These are phyloP conservation scores for Aspergillus sp. DNA, from an alignment of 2,329 filamentous ascomycete species.

Conservation along the genomic window DNA sequence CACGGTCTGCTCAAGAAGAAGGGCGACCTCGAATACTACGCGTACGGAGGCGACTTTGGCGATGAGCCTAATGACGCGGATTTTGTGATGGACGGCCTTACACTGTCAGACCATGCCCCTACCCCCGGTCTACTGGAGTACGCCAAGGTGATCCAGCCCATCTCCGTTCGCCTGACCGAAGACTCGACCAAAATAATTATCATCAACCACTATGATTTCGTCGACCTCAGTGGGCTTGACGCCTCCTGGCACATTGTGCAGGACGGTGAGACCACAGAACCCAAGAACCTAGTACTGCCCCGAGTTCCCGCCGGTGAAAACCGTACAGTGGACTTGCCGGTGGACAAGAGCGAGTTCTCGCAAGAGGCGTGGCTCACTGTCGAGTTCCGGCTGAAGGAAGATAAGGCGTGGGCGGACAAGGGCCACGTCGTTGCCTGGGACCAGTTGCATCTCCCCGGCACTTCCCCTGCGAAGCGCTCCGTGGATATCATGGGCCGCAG, in stretches of 20 bases:
- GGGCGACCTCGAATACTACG: slow-evolving; percentile 45
- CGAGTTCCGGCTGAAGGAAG: slow-evolving; percentile 42
- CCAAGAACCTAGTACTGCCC: slow-evolving; percentile 23
- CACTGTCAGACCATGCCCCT: slow-evolving; percentile 48
- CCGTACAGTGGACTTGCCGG: background rate
- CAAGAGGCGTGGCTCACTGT: slow-evolving; percentile 42
- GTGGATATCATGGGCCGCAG: background rate
- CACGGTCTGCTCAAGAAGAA: slow-evolving; percentile 52
- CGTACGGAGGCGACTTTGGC: slow-evolving; percentile 62
- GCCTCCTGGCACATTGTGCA: slow-evolving; percentile 19
- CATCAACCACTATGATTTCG: slow-evolving; percentile 52
- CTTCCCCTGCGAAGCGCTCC: background rate
- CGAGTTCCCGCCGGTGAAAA: slow-evolving; percentile 37
- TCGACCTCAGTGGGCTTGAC: slow-evolving; percentile 42
- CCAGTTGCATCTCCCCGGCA: slow-evolving; percentile 31
- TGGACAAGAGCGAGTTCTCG: background rate
- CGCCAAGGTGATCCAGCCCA: slow-evolving; percentile 58
- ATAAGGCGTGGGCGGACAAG: slow-evolving; percentile 50
- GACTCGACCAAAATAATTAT: slow-evolving; percentile 35
- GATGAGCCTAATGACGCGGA: slow-evolving; percentile 59
- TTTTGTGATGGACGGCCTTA: slow-evolving; percentile 63
- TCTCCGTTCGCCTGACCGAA: slow-evolving; percentile 42
- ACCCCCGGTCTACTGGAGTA: slow-evolving; percentile 56
- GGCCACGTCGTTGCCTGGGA: slow-evolving; percentile 57
- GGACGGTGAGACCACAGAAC: slow-evolving; percentile 43